Conservation (phyloP, 192 early-diverging fungal species). For the Coemansia sp. region DNA sequence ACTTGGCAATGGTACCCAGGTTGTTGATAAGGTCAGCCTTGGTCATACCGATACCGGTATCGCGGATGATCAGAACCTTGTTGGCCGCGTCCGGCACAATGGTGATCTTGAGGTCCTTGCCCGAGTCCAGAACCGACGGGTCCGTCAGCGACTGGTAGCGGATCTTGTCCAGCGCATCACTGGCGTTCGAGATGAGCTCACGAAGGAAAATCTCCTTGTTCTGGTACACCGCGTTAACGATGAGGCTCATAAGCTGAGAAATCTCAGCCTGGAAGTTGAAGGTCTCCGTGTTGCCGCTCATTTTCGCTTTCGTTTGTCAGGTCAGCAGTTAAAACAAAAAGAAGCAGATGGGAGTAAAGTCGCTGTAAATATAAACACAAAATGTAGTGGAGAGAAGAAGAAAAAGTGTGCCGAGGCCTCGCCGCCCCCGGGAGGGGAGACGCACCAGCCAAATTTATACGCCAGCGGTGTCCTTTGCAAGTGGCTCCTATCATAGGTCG, state of each 20-base stretch:
- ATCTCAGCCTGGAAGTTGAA: constrained; percentile 99
- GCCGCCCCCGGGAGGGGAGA: background rate
- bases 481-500: background rate
- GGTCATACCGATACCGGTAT: constrained; percentile 81
- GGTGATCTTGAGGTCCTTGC: constrained; percentile 93
- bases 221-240: constrained; percentile 99
- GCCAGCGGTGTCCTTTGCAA: background rate
- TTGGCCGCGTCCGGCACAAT: constrained; percentile 84
- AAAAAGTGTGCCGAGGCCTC: background rate
- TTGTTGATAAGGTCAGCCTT: constrained; percentile 63
- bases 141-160: constrained; percentile 89
- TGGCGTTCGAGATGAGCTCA: constrained; percentile 94
- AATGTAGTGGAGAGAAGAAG: background rate
- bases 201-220: constrained; percentile 99
- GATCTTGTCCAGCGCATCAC: constrained; percentile 98
- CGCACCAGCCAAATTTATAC: constrained; percentile 3
- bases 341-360: background rate
- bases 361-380: constrained; percentile 23
- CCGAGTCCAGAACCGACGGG: constrained; percentile 87
- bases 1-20: constrained; percentile 99
- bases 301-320: constrained; percentile 11
- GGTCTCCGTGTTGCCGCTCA: constrained; percentile 61
- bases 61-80: constrained; percentile 88
- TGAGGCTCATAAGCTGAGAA: constrained; percentile 98
- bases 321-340: constrained; percentile 1